phyloP scores from a whole-genome alignment of 2,329 filamentous ascomycete genomes.

The Hymenoscyphus scutula region DNA sequence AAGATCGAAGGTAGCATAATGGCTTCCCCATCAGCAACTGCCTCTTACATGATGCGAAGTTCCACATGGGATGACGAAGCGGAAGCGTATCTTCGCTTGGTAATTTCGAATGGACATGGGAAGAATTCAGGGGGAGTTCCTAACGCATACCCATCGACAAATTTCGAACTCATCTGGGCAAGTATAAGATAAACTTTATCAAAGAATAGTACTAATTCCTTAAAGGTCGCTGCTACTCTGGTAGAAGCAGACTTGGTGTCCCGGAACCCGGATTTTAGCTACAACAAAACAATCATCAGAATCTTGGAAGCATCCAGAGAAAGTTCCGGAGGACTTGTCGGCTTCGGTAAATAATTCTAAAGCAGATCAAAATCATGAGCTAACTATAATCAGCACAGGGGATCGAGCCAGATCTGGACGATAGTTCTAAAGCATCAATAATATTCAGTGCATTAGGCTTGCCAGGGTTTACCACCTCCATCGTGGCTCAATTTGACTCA shows the following conservation, averaged over 20 bases:
- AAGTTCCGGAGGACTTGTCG: background rate
- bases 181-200: background rate
- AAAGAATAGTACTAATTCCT: background rate
- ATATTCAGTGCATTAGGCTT: background rate
- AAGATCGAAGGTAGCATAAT: constrained; percentile 1
- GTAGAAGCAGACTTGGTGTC: background rate
- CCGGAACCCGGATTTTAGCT: background rate
- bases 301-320: background rate
- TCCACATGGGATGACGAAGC: constrained; percentile 4
- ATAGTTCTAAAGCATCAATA: background rate
- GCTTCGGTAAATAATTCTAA: too few species aligned
- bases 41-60: constrained; percentile 2
- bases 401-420: background rate
- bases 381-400: background rate
- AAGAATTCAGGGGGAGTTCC: background rate
- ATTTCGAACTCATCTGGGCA: constrained; percentile 2
- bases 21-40: constrained; percentile 6
- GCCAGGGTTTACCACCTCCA: background rate
- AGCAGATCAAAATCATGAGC: too few species aligned
- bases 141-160: constrained; percentile 6
- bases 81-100: background rate
- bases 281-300: background rate
- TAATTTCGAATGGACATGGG: background rate
- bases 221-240: background rate
- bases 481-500: background rate